Percentiles rank a stretch among this genome's conserved stretches.
phyloP scores from a whole-genome alignment of 371 early-diverging fungal species.

The Saksenaea oblongispora region DNA sequence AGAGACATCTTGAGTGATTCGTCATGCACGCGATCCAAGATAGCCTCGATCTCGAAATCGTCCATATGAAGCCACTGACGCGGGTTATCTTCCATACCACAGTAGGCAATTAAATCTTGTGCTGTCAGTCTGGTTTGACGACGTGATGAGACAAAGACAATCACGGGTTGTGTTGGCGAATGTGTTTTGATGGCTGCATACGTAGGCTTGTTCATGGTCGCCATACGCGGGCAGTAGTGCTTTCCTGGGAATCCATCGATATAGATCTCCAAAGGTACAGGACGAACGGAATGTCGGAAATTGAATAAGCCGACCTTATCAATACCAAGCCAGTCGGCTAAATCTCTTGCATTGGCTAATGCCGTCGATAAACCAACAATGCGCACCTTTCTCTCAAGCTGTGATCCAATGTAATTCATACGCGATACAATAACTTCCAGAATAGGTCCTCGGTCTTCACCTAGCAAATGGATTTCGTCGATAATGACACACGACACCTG shows the following conservation, averaged over 20 bases:
- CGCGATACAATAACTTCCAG: slow-evolving; percentile 98
- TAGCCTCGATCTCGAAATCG: slow-evolving; percentile 76
- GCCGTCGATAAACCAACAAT: slow-evolving; percentile 98
- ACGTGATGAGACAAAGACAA: slow-evolving; percentile 97
- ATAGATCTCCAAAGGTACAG: slow-evolving; percentile 94
- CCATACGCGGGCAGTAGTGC: slow-evolving; percentile 96
- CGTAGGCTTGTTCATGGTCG: slow-evolving; percentile 96
- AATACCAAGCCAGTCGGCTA: slow-evolving; percentile 97
- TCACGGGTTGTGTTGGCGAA: slow-evolving; percentile 89
- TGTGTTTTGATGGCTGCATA: slow-evolving; percentile 92
- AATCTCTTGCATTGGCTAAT: slow-evolving; percentile 95
- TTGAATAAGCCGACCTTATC: slow-evolving; percentile 85
- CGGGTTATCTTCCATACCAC: slow-evolving; percentile 91
- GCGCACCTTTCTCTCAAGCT: slow-evolving; percentile 73
- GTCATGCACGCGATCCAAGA: slow-evolving; percentile 74
- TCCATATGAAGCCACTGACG: slow-evolving; percentile 87
- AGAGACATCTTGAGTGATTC: slow-evolving; percentile 76
- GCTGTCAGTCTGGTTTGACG: slow-evolving; percentile 95
- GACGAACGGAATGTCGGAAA: slow-evolving; percentile 93
- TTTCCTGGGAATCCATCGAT: slow-evolving; percentile 96
- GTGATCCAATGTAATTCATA: slow-evolving; percentile 91
- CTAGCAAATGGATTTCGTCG: slow-evolving; percentile 99
- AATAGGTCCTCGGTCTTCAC: slow-evolving; percentile 96
- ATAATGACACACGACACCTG: slow-evolving; percentile 90
- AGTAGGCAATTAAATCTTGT: slow-evolving; percentile 89